Percentiles rank a stretch among this genome's conserved stretches.
Conservation (phyloP, 1,284 basidiomycete species). For the Fistulina hepatica region DNA sequence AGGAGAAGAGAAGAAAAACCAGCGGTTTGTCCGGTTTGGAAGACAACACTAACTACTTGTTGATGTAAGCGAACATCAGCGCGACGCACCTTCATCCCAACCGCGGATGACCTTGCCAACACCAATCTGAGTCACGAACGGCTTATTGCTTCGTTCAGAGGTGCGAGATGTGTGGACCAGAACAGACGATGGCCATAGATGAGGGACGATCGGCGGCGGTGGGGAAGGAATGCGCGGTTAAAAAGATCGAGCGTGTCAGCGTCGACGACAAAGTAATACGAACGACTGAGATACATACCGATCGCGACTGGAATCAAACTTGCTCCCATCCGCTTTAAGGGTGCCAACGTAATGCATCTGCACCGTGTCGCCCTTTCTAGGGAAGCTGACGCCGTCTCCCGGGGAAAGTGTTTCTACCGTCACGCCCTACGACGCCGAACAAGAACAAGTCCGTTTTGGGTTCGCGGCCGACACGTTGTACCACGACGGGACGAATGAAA, state of each 20-base stretch:
- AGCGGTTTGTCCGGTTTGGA: background rate
- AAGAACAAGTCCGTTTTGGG: too few species aligned
- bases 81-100: constrained; percentile 76
- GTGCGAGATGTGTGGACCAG: constrained; percentile 3
- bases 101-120: constrained; percentile 78
- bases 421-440: too few species aligned
- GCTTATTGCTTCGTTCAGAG: too few species aligned
- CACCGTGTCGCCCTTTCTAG: constrained; percentile 41
- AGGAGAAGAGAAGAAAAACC: background rate
- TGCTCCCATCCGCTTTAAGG: constrained; percentile 43
- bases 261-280: background rate
- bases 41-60: background rate
- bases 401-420: constrained; percentile 29
- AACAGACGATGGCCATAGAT: too few species aligned
- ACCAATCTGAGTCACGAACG: constrained; percentile 72
- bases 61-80: background rate
- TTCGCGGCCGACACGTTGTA: too few species aligned
- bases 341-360: constrained; percentile 69
- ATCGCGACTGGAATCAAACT: constrained; percentile 66
- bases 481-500: too few species aligned
- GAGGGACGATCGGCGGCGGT: too few species aligned
- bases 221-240: background rate
- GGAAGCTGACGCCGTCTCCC: constrained; percentile 37
- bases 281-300: constrained; percentile 35
- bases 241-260: background rate